Percentiles rank a stretch among this genome's conserved stretches.
phyloP scores from a whole-genome alignment of 768 basidiomycete species.

The Boletus eberwhitei region DNA sequence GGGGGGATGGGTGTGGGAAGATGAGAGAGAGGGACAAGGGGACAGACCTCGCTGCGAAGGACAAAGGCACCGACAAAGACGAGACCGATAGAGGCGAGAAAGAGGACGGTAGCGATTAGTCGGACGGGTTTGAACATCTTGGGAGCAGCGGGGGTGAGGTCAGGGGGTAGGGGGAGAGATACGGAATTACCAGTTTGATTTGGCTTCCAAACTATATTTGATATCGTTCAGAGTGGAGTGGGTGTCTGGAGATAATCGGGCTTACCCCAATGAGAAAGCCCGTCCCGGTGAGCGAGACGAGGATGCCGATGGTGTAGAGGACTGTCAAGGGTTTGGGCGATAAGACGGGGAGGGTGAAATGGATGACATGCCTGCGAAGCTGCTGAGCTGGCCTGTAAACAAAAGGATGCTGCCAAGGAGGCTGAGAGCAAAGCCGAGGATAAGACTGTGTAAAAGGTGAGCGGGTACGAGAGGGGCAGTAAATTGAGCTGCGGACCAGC shows the following conservation, averaged over 20 bases:
- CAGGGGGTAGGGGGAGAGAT: background rate
- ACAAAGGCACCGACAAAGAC: conserved; percentile 88
- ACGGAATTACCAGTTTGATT: conserved; percentile 61
- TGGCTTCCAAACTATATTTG: conserved; percentile 67
- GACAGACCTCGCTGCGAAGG: conserved; percentile 58
- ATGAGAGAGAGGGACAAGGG: background rate
- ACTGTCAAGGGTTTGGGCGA: conserved; percentile 42
- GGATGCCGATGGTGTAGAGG: conserved; percentile 76
- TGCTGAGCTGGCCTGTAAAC: conserved; percentile 61
- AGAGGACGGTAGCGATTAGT: conserved; percentile 72
- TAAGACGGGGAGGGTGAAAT: background rate
- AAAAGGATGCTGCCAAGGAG: conserved; percentile 75
- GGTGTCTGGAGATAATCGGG: conserved; percentile 7
- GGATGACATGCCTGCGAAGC: conserved; percentile 67
- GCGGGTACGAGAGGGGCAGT: background rate
- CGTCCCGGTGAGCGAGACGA: conserved; percentile 81
- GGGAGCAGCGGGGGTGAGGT: background rate
- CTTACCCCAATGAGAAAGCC: conserved; percentile 89
- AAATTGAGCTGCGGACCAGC: conserved; percentile 59
- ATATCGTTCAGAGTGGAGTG: conserved; percentile 1
- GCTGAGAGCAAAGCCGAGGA: conserved; percentile 75
- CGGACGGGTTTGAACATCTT: conserved; percentile 97
- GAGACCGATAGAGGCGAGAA: conserved; percentile 75
- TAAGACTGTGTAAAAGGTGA: conserved; percentile 45
- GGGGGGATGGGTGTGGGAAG: background rate